Evolutionary conservation across 2,329 filamentous ascomycete species (phyloP), one percentile per base, ranked within the genome.

Genomic region (Orbilia javanica): DNA sequence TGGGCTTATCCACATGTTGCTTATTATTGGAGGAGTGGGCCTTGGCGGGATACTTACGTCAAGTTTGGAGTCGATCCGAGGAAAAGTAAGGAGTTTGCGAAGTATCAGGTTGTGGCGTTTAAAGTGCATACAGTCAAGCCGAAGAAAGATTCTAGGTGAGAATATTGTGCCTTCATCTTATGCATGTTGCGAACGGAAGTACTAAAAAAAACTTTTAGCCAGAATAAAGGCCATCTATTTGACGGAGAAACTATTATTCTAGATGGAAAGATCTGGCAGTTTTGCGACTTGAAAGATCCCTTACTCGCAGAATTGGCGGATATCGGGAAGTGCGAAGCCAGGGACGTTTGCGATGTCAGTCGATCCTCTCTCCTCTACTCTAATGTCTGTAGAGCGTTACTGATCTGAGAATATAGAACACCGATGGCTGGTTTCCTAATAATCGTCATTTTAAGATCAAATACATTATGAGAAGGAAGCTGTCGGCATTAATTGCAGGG

Each of bases 221-320:
- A 70, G 7, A 68, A 67, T 22, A 64, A 36, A 25, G 67, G 68
- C 18, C 69, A 79, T 57, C 22, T 79, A 22, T 78, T 73, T 44
- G 68, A 79, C 27, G 68, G 75, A 3, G 68, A 73, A 25, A 53
- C 22, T 22, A 36, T 79, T 11, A 27, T 70, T 15, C 88, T 89
- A 0, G 94, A 97, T 82, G 94, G 94, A 44, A 96, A 96, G 82
- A 91, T 96, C 62, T 99, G 94, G 92, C 96, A 98, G 86, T 88
- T 96, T 27, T 97, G 94, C 85, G 96, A 99, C 83, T 91, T 98
- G 68, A 91, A 89, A 0, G 95, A 98, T 81, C 92, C 93, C 0
- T 82, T 94, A 0, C 86, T 98, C 0, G 85, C 86, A 0, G 84
- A 86, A 10, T 85, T 97, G 2, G 87, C 97, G 44, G 87, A 90